A percentile compares a stretch with the other conserved stretches of the same genome.
Evolutionary conservation across 148 eudicot genomes (phyloP).

Genomic region (Spergularia marina): DNA sequence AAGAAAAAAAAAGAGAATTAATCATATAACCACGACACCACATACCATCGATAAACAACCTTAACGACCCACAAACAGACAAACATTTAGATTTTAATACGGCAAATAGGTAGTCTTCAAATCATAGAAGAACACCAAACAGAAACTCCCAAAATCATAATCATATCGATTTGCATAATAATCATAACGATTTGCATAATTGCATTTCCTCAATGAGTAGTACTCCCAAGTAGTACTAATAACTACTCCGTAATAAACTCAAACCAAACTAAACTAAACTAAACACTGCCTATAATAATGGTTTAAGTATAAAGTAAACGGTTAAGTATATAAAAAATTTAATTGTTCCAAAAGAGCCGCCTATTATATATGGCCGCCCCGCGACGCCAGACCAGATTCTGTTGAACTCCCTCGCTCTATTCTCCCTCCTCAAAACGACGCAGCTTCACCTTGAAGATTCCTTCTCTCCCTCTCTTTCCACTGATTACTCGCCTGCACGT

Average conservation of each 20-base stretch:
- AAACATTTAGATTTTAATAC: background rate
- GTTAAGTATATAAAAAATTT: background rate
- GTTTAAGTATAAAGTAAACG: conserved; percentile 11
- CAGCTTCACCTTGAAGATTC: conserved; percentile 25
- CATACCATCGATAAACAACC: background rate
- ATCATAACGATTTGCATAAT: too few species aligned
- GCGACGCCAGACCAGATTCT: conserved; percentile 33
- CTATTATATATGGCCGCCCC: background rate
- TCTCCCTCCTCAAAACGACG: background rate
- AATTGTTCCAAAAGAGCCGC: background rate
- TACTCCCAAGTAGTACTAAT: too few species aligned
- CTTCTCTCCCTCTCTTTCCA: conserved; percentile 25
- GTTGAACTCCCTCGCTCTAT: background rate
- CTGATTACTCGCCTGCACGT: conserved; percentile 54
- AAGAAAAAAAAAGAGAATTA: too few species aligned
- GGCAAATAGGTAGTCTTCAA: background rate
- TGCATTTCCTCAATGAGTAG: too few species aligned
- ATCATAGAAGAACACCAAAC: too few species aligned
- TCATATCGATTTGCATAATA: too few species aligned
- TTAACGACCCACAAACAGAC: background rate
- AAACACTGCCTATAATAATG: conserved; percentile 6
- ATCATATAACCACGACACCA: too few species aligned
- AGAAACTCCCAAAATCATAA: too few species aligned
- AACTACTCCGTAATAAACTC: too few species aligned
- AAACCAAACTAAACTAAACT: too few species aligned